A percentile compares a stretch with the other conserved stretches of the same genome.
These are phyloP conservation scores for Kwoniella shivajii DNA, from an alignment of 1,284 basidiomycete species.

Conservation along the genomic window DNA sequence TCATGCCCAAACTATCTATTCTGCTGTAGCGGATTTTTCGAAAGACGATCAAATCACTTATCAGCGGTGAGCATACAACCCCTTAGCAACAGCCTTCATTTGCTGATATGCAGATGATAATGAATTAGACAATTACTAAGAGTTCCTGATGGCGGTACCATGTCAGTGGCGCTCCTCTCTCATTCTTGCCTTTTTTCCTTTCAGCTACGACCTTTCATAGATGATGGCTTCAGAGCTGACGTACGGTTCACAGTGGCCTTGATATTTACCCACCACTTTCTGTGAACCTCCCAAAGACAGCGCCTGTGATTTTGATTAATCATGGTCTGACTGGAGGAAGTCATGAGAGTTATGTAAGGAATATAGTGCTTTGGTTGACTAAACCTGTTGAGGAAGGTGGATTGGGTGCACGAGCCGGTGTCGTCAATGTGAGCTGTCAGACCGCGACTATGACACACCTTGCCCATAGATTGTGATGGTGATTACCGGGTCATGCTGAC, in stretches of 20 bases:
- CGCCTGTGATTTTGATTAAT: constrained; percentile 72
- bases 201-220: too few species aligned
- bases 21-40: constrained; percentile 60
- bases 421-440: constrained; percentile 62
- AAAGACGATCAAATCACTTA: constrained; percentile 68
- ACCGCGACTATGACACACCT: too few species aligned
- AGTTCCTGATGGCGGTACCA: constrained; percentile 66
- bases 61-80: constrained; percentile 59
- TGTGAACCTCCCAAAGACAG: constrained; percentile 60
- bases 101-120: background rate
- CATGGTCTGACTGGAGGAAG: constrained; percentile 89
- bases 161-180: constrained; percentile 56
- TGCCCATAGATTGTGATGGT: too few species aligned
- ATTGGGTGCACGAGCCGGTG: constrained; percentile 78
- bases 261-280: constrained; percentile 52
- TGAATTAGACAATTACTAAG: constrained; percentile 60
- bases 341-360: constrained; percentile 82
- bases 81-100: constrained; percentile 46
- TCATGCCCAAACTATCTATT: constrained; percentile 52
- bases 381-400: constrained; percentile 68
- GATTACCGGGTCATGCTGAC: background rate
- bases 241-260: constrained; percentile 55
- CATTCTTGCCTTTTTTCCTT: background rate
- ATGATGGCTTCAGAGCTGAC: too few species aligned
- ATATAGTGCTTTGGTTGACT: constrained; percentile 68